A percentile compares a stretch with the other conserved stretches of the same genome.
Conservation (phyloP, 306 rosid genomes). For the Coriaria nepalensis region DNA sequence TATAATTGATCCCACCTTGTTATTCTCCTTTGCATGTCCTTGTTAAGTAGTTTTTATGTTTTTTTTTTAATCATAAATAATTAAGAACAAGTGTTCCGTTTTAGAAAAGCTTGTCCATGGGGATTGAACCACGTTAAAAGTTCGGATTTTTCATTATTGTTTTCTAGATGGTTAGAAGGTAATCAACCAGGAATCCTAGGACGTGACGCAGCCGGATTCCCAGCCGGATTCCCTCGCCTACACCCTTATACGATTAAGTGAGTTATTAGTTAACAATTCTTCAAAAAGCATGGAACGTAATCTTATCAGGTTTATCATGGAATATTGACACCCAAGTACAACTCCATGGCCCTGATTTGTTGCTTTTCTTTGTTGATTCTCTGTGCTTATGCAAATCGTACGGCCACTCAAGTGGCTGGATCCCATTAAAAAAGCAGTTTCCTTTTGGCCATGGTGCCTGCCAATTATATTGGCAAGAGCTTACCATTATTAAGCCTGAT, state of each 20-base stretch:
- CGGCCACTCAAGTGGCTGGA: slow-evolving; percentile 32
- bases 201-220: slow-evolving; percentile 27
- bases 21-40: neutral
- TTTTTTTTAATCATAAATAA: no score
- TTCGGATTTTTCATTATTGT: slow-evolving; percentile 6
- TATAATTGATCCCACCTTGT: slow-evolving; percentile 39
- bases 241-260: slow-evolving; percentile 5
- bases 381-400: slow-evolving; percentile 31
- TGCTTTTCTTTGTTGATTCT: slow-evolving; percentile 19
- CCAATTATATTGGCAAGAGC: no score
- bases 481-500: no score
- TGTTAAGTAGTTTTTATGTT: no score
- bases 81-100: neutral
- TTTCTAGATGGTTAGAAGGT: slow-evolving; percentile 50
- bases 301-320: slow-evolving; percentile 11
- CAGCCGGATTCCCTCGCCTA: no score
- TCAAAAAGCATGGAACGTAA: no score
- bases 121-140: slow-evolving; percentile 51
- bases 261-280: no score
- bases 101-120: slow-evolving; percentile 50
- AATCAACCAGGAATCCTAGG: slow-evolving; percentile 17
- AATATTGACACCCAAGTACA: slow-evolving; percentile 45
- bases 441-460: no score
- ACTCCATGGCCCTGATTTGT: slow-evolving; percentile 12
- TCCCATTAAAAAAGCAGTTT: slow-evolving; percentile 24